Base-by-base conservation (phyloP, 257 asterid genomes). In the Solanum gandarillasii region DNA sequence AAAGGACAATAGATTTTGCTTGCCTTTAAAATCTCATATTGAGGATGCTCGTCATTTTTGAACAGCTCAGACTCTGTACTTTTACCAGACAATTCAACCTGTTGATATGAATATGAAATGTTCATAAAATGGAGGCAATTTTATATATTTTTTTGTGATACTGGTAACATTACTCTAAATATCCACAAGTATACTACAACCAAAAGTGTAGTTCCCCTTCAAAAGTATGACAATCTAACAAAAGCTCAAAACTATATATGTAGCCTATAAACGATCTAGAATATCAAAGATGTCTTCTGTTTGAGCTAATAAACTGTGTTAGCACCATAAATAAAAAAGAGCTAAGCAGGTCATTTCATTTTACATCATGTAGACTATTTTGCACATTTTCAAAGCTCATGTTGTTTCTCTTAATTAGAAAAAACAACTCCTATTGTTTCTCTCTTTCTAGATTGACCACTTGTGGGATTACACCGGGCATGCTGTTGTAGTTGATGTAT, bases 11-110 rank as follows among this genome's bases (percentile, higher is more conserved):
- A 89, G 68, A 86, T 83, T 43, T 85, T 86, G 78, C 97, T 89
- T 92, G 92, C 99, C 99, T 95, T 97, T 31, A 92, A 86, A 36
- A 95, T 86, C 87, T 92, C 98, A 88, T 88, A 95, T 91, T 97
- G 99, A 88, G 99, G 99, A 90, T 97, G 98, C 84, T 94, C 88
- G 48, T 92, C 91, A 92, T 91, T 93, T 85, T 91, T 86, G 88
- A 97, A 95, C 83, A 94, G 95, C 87, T 95, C 98, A 35, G 87
- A 90, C 87, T 91, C 95, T 85, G 93, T 95, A 32, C 91, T 91
- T 87, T 60, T 87, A 90, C 88, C 89, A 70, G 98, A 95, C 87
- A 97, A 87, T 86, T 97, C 98, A 89, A 95, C 95, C 99, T 97
- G 96, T n/a, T 83, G 62, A 90, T 87, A 41, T 85, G 58, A 72